Evolutionary conservation across 208 protist species (phyloP).

Genomic region (Leishmania guyanensis): DNA sequence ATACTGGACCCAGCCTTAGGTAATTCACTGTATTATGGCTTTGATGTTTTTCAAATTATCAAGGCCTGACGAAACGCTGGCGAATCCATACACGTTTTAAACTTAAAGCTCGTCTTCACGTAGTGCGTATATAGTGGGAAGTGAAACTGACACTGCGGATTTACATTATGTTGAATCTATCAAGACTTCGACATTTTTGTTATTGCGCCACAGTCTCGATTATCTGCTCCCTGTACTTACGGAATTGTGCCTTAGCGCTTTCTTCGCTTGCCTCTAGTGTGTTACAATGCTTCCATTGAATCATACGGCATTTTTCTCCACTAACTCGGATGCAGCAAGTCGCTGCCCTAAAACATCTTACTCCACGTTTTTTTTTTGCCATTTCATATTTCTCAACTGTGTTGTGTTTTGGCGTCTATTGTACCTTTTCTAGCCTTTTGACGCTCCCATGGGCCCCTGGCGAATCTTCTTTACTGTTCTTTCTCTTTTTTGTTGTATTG

Average conservation of each 20-base stretch:
- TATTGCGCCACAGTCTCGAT: background rate
- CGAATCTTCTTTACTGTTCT: background rate
- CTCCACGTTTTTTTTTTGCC: background rate
- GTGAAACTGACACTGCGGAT: background rate
- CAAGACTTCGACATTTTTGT: background rate
- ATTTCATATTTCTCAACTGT: background rate
- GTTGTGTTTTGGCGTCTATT: background rate
- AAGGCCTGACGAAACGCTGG: too few species aligned
- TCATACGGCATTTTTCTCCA: background rate
- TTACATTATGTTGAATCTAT: background rate
- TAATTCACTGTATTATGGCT: too few species aligned
- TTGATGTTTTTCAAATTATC: too few species aligned
- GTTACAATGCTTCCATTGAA: background rate
- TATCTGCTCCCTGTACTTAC: background rate
- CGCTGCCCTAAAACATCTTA: background rate
- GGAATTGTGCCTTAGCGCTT: background rate
- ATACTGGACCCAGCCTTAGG: too few species aligned
- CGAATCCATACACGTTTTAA: background rate
- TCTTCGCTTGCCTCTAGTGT: background rate
- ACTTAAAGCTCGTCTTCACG: background rate
- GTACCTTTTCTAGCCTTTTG: background rate
- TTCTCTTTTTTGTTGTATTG: background rate
- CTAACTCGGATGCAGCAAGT: background rate
- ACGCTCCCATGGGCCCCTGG: background rate
- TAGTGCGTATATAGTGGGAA: background rate